Evolutionary conservation across 164 flowering plant species (phyloP).

Genomic region (Umbellularia californica): DNA sequence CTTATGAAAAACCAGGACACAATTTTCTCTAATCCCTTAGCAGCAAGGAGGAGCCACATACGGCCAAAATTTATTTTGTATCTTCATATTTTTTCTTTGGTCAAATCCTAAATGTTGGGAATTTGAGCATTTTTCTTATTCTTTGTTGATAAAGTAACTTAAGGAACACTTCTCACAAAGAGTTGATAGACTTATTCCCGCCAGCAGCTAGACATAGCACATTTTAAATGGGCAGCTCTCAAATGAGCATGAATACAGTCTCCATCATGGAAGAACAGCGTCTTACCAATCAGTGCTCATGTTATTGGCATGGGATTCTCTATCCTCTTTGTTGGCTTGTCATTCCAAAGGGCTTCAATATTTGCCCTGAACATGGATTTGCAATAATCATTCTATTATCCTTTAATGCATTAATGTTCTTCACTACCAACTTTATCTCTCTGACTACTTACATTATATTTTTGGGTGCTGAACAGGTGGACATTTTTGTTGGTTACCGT

Average conservation of each 20-base stretch:
- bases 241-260: neutral
- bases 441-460: neutral
- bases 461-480: conserved; percentile 56
- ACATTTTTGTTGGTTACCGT: conserved; percentile 69
- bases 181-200: too few species aligned
- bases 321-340: neutral
- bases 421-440: neutral
- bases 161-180: too few species aligned
- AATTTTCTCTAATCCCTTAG: neutral
- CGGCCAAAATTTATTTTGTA: neutral
- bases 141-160: neutral
- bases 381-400: neutral
- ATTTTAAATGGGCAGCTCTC: neutral
- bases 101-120: neutral
- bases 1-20: neutral
- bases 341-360: neutral
- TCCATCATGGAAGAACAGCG: neutral
- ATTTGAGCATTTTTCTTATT: neutral
- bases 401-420: neutral
- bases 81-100: neutral
- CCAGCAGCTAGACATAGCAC: neutral
- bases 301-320: neutral
- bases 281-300: neutral
- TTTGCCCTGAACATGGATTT: neutral
- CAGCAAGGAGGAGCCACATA: neutral